Evolutionary conservation across 2,329 filamentous ascomycete genomes (phyloP).

Genomic region (Hypomyces rosellus): DNA sequence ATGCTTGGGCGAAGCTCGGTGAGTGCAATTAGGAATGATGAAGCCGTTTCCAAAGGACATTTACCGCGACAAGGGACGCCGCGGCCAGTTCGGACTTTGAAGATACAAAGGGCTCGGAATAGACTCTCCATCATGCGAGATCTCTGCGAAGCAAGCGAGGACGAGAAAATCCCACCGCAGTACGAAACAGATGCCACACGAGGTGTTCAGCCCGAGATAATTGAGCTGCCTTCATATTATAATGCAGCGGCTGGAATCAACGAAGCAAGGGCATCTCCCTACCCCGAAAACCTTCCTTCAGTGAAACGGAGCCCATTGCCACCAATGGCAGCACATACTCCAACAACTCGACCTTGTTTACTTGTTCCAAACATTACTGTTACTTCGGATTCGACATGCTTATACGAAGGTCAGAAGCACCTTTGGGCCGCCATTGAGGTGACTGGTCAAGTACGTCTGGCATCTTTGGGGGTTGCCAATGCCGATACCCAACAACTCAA

Average conservation of each 20-base stretch:
- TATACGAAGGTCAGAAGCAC: constrained; percentile 26
- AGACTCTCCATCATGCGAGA: neutral
- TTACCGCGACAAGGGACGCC: neutral
- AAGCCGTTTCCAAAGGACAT: neutral
- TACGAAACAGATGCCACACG: neutral
- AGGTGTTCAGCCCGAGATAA: too few species aligned
- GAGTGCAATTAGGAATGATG: neutral
- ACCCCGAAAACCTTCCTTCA: neutral
- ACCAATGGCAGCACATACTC: neutral
- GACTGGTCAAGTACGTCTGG: constrained; percentile 31
- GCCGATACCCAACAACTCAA: neutral
- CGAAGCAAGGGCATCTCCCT: neutral
- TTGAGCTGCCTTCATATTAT: neutral
- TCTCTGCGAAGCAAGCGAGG: too few species aligned
- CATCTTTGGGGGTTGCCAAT: constrained; percentile 6
- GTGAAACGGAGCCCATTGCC: neutral
- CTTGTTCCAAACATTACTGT: constrained; percentile 38
- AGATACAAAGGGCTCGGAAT: neutral
- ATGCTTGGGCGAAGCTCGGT: neutral
- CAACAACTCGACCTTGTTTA: constrained; percentile 17
- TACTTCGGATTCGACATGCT: constrained; percentile 33
- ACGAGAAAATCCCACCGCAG: neutral
- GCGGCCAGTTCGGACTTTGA: neutral
- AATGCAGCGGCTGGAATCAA: neutral
- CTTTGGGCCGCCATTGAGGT: constrained; percentile 48